Conservation (phyloP, 1,139 yeast genomes). For the Casaregolazyma suthepensis region DNA sequence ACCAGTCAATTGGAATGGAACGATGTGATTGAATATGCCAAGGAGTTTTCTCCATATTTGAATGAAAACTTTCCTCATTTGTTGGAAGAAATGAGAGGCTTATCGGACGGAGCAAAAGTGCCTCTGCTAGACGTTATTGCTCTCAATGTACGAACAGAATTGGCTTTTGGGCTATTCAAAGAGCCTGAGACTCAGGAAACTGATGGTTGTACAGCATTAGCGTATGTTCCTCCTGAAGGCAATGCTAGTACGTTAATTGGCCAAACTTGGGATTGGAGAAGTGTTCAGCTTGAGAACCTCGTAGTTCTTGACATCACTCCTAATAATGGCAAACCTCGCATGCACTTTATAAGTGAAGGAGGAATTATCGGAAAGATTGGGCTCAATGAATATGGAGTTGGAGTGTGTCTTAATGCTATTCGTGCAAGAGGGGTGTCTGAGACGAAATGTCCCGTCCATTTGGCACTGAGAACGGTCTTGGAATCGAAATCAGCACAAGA, state of each 20-base stretch:
- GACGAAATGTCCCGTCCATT: slow-evolving; percentile 31
- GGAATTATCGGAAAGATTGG: slow-evolving; percentile 36
- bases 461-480: slow-evolving; percentile 31
- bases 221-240: slow-evolving; percentile 29
- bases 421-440: slow-evolving; percentile 27
- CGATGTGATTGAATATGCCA: slow-evolving; percentile 20
- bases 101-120: slow-evolving; percentile 32
- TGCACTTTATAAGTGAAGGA: slow-evolving; percentile 31
- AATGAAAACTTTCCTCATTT: slow-evolving; percentile 26
- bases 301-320: slow-evolving; percentile 26
- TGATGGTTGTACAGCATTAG: slow-evolving; percentile 34
- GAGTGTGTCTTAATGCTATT: slow-evolving; percentile 32
- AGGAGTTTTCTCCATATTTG: slow-evolving; percentile 22
- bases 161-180: slow-evolving; percentile 25
- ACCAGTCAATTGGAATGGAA: slow-evolving; percentile 24
- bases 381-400: slow-evolving; percentile 31
- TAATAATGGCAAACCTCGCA: slow-evolving; percentile 21
- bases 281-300: slow-evolving; percentile 24
- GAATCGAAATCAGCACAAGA: slow-evolving; percentile 26
- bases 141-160: slow-evolving; percentile 33
- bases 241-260: slow-evolving; percentile 7
- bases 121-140: slow-evolving; percentile 31
- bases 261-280: slow-evolving; percentile 24
- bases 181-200: slow-evolving; percentile 18
- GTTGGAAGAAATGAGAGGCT: slow-evolving; percentile 31